Base-by-base conservation (phyloP, 495 filamentous ascomycete genomes). In the Tuber borchii region DNA sequence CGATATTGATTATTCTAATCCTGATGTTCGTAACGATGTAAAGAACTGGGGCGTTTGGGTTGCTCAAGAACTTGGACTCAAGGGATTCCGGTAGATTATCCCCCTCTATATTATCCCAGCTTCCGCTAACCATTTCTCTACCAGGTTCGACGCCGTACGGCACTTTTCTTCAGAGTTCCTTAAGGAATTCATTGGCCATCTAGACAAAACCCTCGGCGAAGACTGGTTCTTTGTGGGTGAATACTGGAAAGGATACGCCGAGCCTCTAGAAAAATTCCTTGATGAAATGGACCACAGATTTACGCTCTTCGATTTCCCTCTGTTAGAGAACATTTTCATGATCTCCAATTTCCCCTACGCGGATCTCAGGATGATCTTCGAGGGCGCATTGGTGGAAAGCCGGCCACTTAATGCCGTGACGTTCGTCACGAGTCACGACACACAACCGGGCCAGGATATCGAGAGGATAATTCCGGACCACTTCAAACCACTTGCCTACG, bases 161-260 rank as follows among this genome's bases (percentile, higher is more conserved):
- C 92, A 94, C 83, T 91, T 90, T 82, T 90, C 88, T 19, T 86
- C 88, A 72, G 85, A 85, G 0, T 93, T 93, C 79, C 87, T 91
- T 26, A 85, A 85, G 43, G 85, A 87, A 5, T 91, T 92, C 76
- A 86, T 92, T 42, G 80, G 84, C 2, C 83, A 86, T 71, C 77
- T 93, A 43, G 85, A 89, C 39, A 77, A 85, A 20, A 79, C 83
- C 0, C 83, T 87, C 51, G 87, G 87, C 17, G 78, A 84, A 0
- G 84, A 88, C 14, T 90, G 88, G 83, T 92, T 92, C 79, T 85
- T 91, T 31, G 90, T 94, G 14, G 91, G 90, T 42, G 92, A 93
- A 79, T 93, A 90, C 80, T 93, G 91, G 91, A 87, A 87, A 72
- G 89, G 87, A 37, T 87, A 90, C 75, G 80, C 87, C 2, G 79